Percentiles rank a stretch among this genome's conserved stretches.
Evolutionary conservation across 179 eudicot genomes (phyloP).

Genomic region (Drosera spatulata): DNA sequence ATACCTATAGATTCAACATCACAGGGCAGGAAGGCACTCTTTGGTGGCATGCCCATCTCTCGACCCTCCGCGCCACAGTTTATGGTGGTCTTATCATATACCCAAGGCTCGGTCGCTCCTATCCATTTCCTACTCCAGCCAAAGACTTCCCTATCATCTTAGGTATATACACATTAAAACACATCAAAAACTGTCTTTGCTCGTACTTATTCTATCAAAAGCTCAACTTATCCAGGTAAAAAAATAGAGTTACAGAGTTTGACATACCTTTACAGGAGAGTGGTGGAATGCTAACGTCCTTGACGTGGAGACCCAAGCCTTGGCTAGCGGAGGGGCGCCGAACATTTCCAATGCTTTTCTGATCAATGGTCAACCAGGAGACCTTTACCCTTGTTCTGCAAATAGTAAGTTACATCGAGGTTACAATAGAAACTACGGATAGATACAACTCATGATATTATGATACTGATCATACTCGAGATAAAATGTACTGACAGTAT

Average conservation of each 20-base stretch:
- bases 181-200: neutral
- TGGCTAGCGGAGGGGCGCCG: no score
- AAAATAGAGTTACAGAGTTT: neutral
- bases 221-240: neutral
- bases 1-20: conserved; percentile 41
- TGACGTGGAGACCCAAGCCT: no score
- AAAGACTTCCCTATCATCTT: conserved; percentile 42
- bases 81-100: conserved; percentile 52
- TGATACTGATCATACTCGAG: neutral
- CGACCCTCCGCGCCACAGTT: conserved; percentile 78
- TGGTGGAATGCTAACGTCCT: no score
- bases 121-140: conserved; percentile 45
- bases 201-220: neutral
- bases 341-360: no score
- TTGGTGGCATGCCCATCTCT: conserved; percentile 31
- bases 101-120: conserved; percentile 31
- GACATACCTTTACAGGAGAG: no score
- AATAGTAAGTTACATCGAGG: neutral
- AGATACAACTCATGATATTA: neutral
- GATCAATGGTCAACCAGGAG: no score
- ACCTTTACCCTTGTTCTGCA: no score
- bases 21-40: conserved; percentile 41
- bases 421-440: neutral
- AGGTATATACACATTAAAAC: conserved; percentile 20
- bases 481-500: neutral